phyloP scores from a whole-genome alignment of 179 eudicot species.

The Spinacia oleracea region DNA sequence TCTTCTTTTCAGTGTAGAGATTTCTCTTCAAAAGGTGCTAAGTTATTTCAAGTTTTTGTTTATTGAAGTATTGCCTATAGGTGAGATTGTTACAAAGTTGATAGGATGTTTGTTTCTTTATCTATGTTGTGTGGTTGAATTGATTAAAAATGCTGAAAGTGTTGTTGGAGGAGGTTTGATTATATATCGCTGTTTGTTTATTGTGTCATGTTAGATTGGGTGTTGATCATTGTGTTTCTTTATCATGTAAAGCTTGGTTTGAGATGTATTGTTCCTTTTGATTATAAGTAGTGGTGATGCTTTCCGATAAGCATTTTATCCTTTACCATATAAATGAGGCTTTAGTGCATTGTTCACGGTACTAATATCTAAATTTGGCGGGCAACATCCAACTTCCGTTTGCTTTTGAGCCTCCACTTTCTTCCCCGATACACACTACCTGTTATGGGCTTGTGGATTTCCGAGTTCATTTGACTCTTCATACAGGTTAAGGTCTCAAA shows the following conservation, averaged over 20 bases:
- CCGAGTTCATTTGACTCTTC: too few relatives aligned
- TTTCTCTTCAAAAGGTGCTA: conserved; percentile 75
- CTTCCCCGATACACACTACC: background rate
- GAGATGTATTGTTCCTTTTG: background rate
- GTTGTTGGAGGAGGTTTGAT: background rate
- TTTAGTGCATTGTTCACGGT: background rate
- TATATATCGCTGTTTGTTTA: background rate
- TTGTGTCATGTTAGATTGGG: background rate
- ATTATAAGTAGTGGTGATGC: background rate
- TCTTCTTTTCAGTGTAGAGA: conserved; percentile 33
- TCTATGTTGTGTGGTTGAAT: background rate
- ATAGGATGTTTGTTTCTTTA: background rate
- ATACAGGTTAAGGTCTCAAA: background rate
- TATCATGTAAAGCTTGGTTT: background rate
- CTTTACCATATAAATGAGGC: background rate
- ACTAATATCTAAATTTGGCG: background rate
- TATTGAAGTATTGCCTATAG: background rate
- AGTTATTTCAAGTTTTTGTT: conserved; percentile 6
- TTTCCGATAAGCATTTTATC: background rate
- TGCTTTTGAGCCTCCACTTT: background rate
- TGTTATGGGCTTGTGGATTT: background rate
- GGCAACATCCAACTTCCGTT: background rate
- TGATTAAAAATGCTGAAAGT: background rate
- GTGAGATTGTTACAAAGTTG: background rate
- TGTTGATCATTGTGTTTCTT: background rate